phyloP scores from a whole-genome alignment of 805 yeast genomes.

The Priceomyces fermenticarens region DNA sequence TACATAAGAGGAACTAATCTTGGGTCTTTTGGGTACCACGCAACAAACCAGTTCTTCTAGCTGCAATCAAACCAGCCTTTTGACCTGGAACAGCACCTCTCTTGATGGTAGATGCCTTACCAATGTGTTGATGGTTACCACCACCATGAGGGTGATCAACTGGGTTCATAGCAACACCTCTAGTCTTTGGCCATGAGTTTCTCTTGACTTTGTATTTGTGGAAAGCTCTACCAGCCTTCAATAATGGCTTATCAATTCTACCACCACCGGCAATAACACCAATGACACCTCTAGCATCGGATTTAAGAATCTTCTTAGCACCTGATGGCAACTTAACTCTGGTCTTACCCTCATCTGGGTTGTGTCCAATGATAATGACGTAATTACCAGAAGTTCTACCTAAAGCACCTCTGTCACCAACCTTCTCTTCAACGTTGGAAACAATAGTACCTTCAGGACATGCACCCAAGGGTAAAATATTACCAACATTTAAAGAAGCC shows the following conservation, averaged over 20 bases:
- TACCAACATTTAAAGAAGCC: constrained; percentile 96
- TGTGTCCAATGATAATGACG: constrained; percentile 98
- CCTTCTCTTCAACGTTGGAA: constrained; percentile 97
- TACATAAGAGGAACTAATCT: constrained; percentile 25
- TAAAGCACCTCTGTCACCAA: constrained; percentile 99
- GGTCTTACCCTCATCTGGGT: constrained; percentile 98
- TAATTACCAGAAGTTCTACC: constrained; percentile 99
- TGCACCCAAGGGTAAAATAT: constrained; percentile 93
- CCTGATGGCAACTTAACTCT: constrained; percentile 99
- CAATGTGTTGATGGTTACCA: constrained; percentile 97
- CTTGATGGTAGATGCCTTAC: constrained; percentile 99
- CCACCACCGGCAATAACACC: constrained; percentile 99
- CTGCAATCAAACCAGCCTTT: constrained; percentile 99
- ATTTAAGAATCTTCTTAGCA: constrained; percentile 93
- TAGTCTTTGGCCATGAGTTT: constrained; percentile 99
- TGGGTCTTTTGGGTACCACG: constrained; percentile 96
- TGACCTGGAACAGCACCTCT: constrained; percentile 99
- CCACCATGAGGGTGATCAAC: constrained; percentile 99
- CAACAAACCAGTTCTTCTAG: constrained; percentile 99
- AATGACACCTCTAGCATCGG: constrained; percentile 98
- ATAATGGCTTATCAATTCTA: constrained; percentile 98
- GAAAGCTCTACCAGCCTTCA: constrained; percentile 99
- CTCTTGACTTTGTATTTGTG: constrained; percentile 99
- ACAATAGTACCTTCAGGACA: constrained; percentile 99
- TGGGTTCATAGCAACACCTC: constrained; percentile 99